A percentile compares a stretch with the other conserved stretches of the same genome.
Evolutionary conservation across 1,284 basidiomycete genomes (phyloP).

Genomic region (Pseudozyma pruni): DNA sequence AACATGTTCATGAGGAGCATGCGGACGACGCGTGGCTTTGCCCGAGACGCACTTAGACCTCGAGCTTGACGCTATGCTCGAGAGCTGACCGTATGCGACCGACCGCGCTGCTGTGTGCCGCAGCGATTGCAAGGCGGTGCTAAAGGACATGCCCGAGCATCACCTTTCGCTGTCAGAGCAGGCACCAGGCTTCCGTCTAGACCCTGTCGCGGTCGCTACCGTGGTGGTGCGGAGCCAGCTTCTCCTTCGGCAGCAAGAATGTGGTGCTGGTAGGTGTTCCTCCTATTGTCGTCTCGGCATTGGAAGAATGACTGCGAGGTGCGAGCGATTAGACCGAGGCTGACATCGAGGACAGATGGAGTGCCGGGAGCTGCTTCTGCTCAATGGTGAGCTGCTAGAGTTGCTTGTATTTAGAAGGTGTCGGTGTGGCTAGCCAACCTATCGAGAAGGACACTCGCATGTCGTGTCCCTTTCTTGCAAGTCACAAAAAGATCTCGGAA

Average conservation of each 20-base stretch:
- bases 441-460: no score
- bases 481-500: constrained; percentile 22
- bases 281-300: constrained; percentile 13
- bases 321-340: no score
- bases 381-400: no score
- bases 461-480: background rate
- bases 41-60: constrained; percentile 4
- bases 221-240: constrained; percentile 26
- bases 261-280: constrained; percentile 4
- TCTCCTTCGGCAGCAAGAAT: constrained; percentile 25
- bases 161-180: constrained; percentile 11
- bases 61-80: background rate
- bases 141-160: constrained; percentile 43
- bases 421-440: no score
- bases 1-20: constrained; percentile 30
- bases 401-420: no score
- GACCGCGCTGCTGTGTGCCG: constrained; percentile 27
- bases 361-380: no score
- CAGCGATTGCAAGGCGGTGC: constrained; percentile 36
- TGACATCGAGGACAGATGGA: no score
- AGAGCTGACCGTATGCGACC: constrained; percentile 4
- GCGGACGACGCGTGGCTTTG: background rate
- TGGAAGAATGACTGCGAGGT: background rate
- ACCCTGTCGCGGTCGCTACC: background rate
- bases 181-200: constrained; percentile 4